Evolutionary conservation across 192 early-diverging fungal genomes (phyloP), one percentile per base, ranked within the genome.

Genomic region (Entrophospora sp.): DNA sequence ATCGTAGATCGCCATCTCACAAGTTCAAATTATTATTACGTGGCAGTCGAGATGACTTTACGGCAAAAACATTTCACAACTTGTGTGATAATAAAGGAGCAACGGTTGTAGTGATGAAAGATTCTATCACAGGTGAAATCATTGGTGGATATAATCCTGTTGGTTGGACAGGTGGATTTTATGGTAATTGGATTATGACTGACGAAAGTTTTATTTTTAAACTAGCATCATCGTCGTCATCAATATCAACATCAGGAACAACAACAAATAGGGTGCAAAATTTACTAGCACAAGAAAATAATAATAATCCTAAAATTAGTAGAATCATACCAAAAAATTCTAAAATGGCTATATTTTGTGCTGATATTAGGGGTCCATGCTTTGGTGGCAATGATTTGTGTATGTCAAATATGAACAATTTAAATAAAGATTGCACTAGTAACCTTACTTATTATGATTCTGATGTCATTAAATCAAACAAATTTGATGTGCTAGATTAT

Each of bases 191-290:
- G 38, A 18, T 28, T 14, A 61, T 31, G 30, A 14, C 59, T 27
- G 9, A n/a, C 10, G 59, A 61, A 43, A 61, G 59, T 61, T 61
- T 61, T 61, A 43, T 61, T 44, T 61, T 61, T 61, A 16, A 43
- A 43, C 42, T 43, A 18, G 42, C 18, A 43, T 16, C 13, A 43
- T 43, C 13, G 42, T 16, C 13, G 42, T 18, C 18, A 18, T 12
- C 18, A 43, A 43, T 16, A 43, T 3, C 18, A 43, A 18, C 42
- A 12, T 12, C 3, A 12, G 13, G 18, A 12, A 43, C 13, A 43
- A 18, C 13, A 43, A 12, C 42, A 43, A 3, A 12, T 43, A 18
- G 1, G 42, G 13, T 16, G 18, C 18, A 16, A 12, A 12, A 18
- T 43, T 43, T 12, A 43, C 13, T 18, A 18, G 18, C 42, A 43